Evolutionary conservation across 106 monocot species (phyloP).

Genomic region (Acanthochlamys bracteata): DNA sequence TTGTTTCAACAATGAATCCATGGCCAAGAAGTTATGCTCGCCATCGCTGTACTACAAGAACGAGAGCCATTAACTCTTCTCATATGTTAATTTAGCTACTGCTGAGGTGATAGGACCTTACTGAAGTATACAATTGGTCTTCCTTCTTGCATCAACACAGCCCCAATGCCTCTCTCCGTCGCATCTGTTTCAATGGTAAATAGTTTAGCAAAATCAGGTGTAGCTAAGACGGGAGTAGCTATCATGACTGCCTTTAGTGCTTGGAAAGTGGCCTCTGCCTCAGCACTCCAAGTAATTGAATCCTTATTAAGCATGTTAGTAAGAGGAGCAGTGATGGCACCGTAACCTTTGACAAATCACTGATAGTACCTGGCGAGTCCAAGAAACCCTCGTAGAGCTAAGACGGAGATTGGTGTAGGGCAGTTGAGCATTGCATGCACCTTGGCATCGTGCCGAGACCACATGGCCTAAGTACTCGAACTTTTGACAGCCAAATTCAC

Average conservation of each 20-base stretch:
- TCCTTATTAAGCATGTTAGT: background rate
- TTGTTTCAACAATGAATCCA: background rate
- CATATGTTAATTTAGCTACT: background rate
- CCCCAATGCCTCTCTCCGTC: background rate
- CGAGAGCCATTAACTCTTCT: background rate
- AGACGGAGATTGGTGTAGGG: background rate
- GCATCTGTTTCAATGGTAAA: constrained; percentile 1
- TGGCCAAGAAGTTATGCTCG: background rate
- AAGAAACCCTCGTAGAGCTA: background rate
- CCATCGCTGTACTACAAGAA: background rate
- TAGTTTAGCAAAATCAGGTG: background rate
- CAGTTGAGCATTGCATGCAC: background rate
- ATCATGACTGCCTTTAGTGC: background rate
- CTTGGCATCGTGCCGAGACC: background rate
- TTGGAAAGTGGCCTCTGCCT: background rate
- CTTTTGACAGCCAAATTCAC: background rate
- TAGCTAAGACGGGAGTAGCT: background rate
- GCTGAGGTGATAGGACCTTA: background rate
- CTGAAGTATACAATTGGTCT: background rate
- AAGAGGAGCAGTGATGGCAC: background rate
- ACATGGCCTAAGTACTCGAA: constrained; percentile 3
- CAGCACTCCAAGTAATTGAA: background rate
- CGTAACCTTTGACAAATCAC: background rate
- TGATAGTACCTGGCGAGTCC: background rate
- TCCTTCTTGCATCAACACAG: background rate